phyloP scores from a whole-genome alignment of 2,329 filamentous ascomycete species.

The Beauveria varroae region DNA sequence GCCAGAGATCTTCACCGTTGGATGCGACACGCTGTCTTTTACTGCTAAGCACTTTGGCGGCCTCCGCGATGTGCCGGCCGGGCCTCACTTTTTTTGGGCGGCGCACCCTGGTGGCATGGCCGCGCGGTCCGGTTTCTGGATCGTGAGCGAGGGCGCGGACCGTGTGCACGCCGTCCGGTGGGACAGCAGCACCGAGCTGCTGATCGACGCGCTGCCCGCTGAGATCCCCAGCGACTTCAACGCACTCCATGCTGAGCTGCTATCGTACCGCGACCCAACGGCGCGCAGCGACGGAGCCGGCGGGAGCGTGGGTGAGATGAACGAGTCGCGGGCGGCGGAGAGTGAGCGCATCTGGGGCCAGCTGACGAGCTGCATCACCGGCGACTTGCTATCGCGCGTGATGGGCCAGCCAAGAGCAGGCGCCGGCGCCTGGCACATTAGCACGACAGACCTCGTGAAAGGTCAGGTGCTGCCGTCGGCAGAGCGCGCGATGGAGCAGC shows the following conservation, averaged over 20 bases:
- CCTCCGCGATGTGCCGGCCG: constrained; percentile 46
- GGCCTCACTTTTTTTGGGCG: constrained; percentile 54
- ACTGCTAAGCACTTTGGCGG: constrained; percentile 42
- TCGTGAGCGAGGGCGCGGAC: constrained; percentile 31
- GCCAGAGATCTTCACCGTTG: constrained; percentile 43
- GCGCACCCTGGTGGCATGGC: constrained; percentile 40
- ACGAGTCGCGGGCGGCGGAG: constrained; percentile 15
- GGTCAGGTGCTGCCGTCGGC: constrained; percentile 32
- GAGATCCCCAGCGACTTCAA: constrained; percentile 37
- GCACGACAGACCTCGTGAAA: constrained; percentile 44
- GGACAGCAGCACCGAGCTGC: constrained; percentile 48
- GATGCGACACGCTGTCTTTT: constrained; percentile 45
- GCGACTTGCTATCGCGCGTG: constrained; percentile 38
- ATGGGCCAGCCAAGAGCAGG: constrained; percentile 25
- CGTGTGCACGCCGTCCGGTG: constrained; percentile 43
- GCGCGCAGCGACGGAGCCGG: constrained; percentile 17
- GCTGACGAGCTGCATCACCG: constrained; percentile 42
- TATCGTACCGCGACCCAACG: constrained; percentile 35
- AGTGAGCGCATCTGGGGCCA: constrained; percentile 41
- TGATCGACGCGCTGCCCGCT: constrained; percentile 39
- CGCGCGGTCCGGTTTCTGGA: constrained; percentile 50
- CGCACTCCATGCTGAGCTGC: constrained; percentile 32
- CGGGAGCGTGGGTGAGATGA: constrained; percentile 13
- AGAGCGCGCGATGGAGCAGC: constrained; percentile 32
- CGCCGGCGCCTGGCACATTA: constrained; percentile 41